Base-by-base conservation (phyloP, 2,329 filamentous ascomycete species). In the Pestalotiopsis sp. region DNA sequence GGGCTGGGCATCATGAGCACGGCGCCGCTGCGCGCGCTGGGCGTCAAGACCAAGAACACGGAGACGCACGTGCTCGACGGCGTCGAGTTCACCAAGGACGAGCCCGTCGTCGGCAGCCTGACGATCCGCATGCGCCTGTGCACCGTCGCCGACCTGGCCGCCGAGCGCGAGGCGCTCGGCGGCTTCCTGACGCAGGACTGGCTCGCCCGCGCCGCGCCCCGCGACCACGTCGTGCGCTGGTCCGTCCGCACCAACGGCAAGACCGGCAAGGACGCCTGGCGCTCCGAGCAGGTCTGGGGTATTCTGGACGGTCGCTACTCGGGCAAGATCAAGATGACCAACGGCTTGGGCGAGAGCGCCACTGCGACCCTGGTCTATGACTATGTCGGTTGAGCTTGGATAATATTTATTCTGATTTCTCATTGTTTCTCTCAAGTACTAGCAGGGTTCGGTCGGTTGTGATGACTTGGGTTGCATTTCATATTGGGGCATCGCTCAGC, bases 231-330 rank as follows among this genome's bases (percentile, higher is more conserved):
- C 9, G 57, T 27, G 25, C 25, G 57, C 57, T 60, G 57, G 57
- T 60, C 57, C 25, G 31, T 27, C 25, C 25, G 25, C 57, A 31
- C 25, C 13, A 60, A 38, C 23, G 57, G 25, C 25, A 60, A 60
- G 57, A 13, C 6, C 11, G 57, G 57, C 57, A 38, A 27, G 57
- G 25, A 60, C 31, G 57, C 57, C 57, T 60, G 57, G 57, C 57
- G 57, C 57, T 31, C 25, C 20, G 57, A 60, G 57, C 57, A 60
- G 57, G 57, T 60, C 57, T 60, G 57, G 57, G 57, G 57, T 5
- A 31, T 60, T 12, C 57, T 31, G 6, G 23, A 60, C 11, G 57
- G 57, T 9, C 57, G 57, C 25, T 60, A 60, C 57, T 14, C 57
- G 57, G 57, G 57, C 25, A 60, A 38, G 57, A 27, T 60, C 12